Evolutionary conservation across 2,329 filamentous ascomycete genomes (phyloP).

Genomic region (Escovopsis sp.): DNA sequence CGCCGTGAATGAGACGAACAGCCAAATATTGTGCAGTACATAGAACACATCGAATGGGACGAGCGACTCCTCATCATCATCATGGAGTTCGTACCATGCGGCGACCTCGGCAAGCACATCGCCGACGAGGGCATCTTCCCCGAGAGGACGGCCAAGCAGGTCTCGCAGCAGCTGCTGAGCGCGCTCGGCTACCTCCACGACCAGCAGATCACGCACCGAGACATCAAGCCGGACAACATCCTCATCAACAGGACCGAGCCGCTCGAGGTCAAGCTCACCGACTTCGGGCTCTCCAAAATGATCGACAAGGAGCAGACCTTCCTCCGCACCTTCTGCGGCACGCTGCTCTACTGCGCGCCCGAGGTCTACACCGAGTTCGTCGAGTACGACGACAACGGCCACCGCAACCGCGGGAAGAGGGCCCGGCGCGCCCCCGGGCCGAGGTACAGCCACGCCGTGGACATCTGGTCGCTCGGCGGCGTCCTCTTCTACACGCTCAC

Average conservation of each 20-base stretch:
- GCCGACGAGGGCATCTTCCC: constrained; percentile 42
- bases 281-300: constrained; percentile 94
- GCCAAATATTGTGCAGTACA: constrained; percentile 82
- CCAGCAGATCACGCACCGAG: constrained; percentile 88
- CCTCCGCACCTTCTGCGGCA: constrained; percentile 91
- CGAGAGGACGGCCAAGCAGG: constrained; percentile 53
- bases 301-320: constrained; percentile 83
- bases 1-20: too few relatives aligned
- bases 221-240: constrained; percentile 98
- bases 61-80: constrained; percentile 83
- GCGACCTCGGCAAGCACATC: constrained; percentile 68
- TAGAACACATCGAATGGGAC: constrained; percentile 73
- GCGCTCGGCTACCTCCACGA: constrained; percentile 77
- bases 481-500: constrained; percentile 83
- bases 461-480: constrained; percentile 91
- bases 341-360: constrained; percentile 85
- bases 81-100: constrained; percentile 80
- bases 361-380: constrained; percentile 74
- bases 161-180: constrained; percentile 62
- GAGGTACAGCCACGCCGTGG: constrained; percentile 80
- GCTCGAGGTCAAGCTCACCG: constrained; percentile 76
- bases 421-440: constrained; percentile 41
- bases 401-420: constrained; percentile 46
- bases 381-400: constrained; percentile 55
- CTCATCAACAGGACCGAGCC: constrained; percentile 60